Conservation (phyloP, 2,329 filamentous ascomycete species). For the Phialocephala sp. region DNA sequence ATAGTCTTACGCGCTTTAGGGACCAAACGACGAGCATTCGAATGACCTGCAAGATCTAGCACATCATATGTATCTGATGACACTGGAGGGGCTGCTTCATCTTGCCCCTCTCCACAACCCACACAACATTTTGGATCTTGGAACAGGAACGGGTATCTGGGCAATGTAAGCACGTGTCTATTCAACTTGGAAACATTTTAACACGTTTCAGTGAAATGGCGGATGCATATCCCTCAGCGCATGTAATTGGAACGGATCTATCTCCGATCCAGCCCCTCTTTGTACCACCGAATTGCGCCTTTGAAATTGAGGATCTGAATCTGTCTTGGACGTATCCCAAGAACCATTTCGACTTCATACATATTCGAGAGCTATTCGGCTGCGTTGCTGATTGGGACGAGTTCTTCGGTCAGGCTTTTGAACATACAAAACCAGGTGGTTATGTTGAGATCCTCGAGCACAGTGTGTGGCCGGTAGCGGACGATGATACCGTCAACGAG, state of each 20-base stretch:
- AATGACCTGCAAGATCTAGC: slow-evolving; percentile 52
- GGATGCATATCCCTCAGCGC: slow-evolving; percentile 38
- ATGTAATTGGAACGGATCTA: slow-evolving; percentile 40
- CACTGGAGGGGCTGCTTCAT: slow-evolving; percentile 30
- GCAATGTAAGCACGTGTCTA: slow-evolving; percentile 39
- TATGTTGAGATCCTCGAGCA: slow-evolving; percentile 54
- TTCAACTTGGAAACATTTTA: slow-evolving; percentile 24
- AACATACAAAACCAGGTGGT: slow-evolving; percentile 50
- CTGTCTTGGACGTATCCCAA: slow-evolving; percentile 35
- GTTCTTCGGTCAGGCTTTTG: slow-evolving; percentile 23
- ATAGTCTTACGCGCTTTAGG: slow-evolving; percentile 29
- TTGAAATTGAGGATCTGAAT: slow-evolving; percentile 64
- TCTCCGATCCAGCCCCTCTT: slow-evolving; percentile 47
- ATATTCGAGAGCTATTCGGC: slow-evolving; percentile 36
- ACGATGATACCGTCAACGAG: slow-evolving; percentile 46
- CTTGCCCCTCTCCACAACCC: slow-evolving; percentile 30
- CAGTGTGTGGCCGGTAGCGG: slow-evolving; percentile 43
- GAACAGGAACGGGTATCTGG: slow-evolving; percentile 50
- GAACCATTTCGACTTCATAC: slow-evolving; percentile 37
- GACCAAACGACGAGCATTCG: slow-evolving; percentile 50
- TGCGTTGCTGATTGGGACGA: slow-evolving; percentile 35
- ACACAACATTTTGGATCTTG: slow-evolving; percentile 46
- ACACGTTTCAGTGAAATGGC: slow-evolving; percentile 30
- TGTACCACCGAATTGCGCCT: slow-evolving; percentile 65
- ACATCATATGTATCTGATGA: slow-evolving; percentile 45